phyloP scores from a whole-genome alignment of 768 basidiomycete genomes.

The Boletus vermiculosoides region DNA sequence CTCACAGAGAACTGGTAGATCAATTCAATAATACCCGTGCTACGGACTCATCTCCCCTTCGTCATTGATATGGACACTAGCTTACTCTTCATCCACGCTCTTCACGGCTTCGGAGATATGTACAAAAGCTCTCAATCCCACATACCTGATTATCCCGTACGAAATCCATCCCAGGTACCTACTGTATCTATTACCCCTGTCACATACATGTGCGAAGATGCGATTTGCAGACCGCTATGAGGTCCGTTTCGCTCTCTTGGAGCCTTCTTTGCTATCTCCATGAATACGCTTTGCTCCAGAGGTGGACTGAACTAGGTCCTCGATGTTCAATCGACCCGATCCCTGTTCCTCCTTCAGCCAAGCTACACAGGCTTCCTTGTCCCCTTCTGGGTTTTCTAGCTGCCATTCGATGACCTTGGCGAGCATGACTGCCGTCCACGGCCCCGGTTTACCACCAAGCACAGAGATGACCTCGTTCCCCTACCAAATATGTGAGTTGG shows the following conservation, averaged over 20 bases:
- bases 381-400: conserved; percentile 66
- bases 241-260: conserved; percentile 35
- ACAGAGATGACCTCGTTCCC: conserved; percentile 62
- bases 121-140: background rate
- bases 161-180: conserved; percentile 9
- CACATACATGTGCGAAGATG: background rate
- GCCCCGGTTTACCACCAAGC: conserved; percentile 61
- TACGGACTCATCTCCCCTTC: background rate
- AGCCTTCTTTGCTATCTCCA: conserved; percentile 14
- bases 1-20: conserved; percentile 17
- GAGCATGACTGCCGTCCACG: conserved; percentile 65
- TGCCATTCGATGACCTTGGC: conserved; percentile 82
- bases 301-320: conserved; percentile 23
- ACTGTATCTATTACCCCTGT: conserved; percentile 23
- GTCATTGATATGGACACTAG: background rate
- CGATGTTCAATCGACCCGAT: conserved; percentile 43
- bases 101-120: conserved; percentile 2
- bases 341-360: conserved; percentile 65
- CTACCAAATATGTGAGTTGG: conserved; percentile 39
- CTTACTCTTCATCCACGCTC: background rate
- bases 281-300: conserved; percentile 28
- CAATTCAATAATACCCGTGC: background rate
- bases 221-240: background rate
- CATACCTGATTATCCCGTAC: conserved; percentile 11
- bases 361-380: conserved; percentile 60